phyloP scores from a whole-genome alignment of 2,329 filamentous ascomycete genomes.

The Pseudogymnoascus sp. region DNA sequence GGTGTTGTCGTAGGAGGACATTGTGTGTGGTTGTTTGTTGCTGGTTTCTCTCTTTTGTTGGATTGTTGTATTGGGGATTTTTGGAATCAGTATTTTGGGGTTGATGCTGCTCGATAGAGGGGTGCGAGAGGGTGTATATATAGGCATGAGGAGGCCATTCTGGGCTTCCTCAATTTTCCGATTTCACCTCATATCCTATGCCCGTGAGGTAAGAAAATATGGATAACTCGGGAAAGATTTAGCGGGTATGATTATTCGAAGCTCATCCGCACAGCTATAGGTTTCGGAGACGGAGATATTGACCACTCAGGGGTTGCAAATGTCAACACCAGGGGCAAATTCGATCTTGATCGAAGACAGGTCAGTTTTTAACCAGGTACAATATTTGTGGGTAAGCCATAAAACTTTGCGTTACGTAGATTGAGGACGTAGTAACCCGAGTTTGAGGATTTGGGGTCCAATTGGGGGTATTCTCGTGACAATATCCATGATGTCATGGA shows the following conservation, averaged over 20 bases:
- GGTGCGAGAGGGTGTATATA: not conserved
- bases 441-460: not conserved
- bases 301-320: not conserved
- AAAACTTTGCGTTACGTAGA: not conserved
- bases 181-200: not conserved
- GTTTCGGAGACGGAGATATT: not conserved
- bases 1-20: not conserved
- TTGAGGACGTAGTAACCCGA: not conserved
- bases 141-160: not conserved
- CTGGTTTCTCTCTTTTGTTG: not conserved
- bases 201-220: not conserved
- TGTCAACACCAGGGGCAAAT: not conserved
- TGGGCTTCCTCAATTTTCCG: not conserved
- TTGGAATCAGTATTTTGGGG: not conserved
- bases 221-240: not conserved
- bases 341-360: not conserved
- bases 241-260: not conserved
- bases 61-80: not conserved
- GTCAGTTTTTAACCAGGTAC: not conserved
- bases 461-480: not conserved
- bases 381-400: not conserved
- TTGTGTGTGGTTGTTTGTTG: not conserved
- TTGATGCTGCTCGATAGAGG: not conserved
- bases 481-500: not conserved
- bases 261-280: not conserved